Conservation (phyloP, 257 asterid species). For the Fraxinus cuspidata region DNA sequence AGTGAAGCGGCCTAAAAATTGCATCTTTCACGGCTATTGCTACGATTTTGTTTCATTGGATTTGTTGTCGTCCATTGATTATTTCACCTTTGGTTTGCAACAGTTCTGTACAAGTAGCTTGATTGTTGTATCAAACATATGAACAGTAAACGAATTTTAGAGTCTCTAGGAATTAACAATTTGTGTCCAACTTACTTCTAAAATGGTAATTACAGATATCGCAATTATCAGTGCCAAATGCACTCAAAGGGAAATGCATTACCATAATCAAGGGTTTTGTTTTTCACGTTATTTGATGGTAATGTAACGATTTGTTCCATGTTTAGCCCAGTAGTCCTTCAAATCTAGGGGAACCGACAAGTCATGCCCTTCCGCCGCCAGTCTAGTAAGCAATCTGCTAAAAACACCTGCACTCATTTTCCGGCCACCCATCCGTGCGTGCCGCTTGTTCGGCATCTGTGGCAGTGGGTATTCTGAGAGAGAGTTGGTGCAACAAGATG, state of each 20-base stretch:
- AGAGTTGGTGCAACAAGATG: constrained; percentile 77
- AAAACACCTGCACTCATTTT: constrained; percentile 81
- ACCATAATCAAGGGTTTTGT: background rate
- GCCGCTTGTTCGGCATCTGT: constrained; percentile 68
- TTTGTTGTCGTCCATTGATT: no score
- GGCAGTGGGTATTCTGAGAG: constrained; percentile 70
- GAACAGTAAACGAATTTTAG: background rate
- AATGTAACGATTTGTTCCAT: constrained; percentile 75
- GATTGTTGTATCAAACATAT: constrained; percentile 7
- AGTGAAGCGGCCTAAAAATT: no score
- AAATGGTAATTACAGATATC: background rate
- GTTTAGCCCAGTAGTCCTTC: constrained; percentile 80
- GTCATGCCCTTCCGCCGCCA: constrained; percentile 57
- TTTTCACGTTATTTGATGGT: constrained; percentile 53
- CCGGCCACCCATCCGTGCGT: constrained; percentile 67
- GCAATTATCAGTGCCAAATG: background rate
- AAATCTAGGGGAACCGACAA: constrained; percentile 59
- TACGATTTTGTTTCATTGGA: no score
- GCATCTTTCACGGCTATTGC: no score
- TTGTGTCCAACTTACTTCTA: background rate
- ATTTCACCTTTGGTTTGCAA: no score
- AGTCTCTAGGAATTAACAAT: background rate
- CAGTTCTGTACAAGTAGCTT: no score
- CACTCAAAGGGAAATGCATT: background rate
- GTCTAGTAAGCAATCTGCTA: constrained; percentile 63